phyloP scores from a whole-genome alignment of 2,329 filamentous ascomycete species.

The Cladosporium sp. region DNA sequence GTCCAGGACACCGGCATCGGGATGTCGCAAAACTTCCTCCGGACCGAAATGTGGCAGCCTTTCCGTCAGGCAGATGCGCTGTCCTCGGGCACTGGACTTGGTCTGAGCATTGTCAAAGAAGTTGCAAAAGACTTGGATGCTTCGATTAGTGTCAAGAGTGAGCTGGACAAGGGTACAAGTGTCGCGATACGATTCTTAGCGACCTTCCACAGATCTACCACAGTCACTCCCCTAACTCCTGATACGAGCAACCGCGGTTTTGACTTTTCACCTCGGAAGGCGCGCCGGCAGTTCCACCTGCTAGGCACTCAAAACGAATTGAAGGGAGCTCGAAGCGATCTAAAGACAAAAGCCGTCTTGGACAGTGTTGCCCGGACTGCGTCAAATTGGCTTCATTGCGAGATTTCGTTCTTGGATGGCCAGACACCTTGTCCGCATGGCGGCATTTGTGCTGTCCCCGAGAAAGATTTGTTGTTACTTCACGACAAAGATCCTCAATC shows the following conservation, averaged over 20 bases:
- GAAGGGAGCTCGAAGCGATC: background rate
- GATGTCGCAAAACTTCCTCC: constrained; percentile 30
- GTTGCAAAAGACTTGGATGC: constrained; percentile 27
- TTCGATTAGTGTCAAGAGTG: constrained; percentile 25
- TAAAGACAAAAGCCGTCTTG: background rate
- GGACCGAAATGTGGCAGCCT: constrained; percentile 28
- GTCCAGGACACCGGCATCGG: constrained; percentile 32
- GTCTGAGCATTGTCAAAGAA: constrained; percentile 33
- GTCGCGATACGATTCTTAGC: constrained; percentile 12
- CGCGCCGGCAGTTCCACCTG: background rate
- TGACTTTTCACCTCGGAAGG: background rate
- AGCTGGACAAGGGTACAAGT: constrained; percentile 22
- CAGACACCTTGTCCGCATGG: background rate
- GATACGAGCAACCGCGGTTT: background rate
- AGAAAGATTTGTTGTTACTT: background rate
- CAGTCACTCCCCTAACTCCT: background rate
- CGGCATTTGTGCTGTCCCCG: background rate
- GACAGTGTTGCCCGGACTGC: constrained; percentile 2
- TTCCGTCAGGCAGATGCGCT: constrained; percentile 33
- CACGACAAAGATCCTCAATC: background rate
- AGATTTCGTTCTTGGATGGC: background rate
- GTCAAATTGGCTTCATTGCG: background rate
- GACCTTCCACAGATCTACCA: background rate
- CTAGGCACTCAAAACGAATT: background rate
- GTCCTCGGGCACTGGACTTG: constrained; percentile 32